Base-by-base conservation (phyloP, 148 eudicot genomes). In the Chenopodium album region DNA sequence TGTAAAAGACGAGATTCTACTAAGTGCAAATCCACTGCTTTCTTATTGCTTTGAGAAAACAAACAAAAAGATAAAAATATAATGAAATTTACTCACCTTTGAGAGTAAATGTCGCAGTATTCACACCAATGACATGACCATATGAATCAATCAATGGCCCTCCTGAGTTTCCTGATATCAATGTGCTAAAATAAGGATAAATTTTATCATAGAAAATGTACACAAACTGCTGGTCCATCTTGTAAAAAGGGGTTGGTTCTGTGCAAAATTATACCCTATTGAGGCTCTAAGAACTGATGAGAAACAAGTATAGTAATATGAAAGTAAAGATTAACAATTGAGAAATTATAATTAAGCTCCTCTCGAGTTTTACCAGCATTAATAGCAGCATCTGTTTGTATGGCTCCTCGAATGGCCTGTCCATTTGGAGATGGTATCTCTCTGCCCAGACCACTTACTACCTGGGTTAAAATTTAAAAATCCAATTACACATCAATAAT, bases 401-500 rank as follows among this genome's bases (percentile, higher is more conserved):
- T 95, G 78, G 94, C 98, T 83, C 98, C 98, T 74, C 92, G 89
- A 78, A 95, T 95, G 85, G 98, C 92, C 83, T 85, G 92, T 81
- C 98, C 98, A 85, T 95, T 95, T 81, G 97, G 98, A 63, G 98
- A 91, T 2, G 98, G 98, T 86, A 95, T 92, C 86, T 95, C 98
- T 84, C 98, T 90, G 69, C 98, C 97, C 84, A 95, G 80, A 85
- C 98, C 98, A 88, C 98, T 95, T 76, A 95, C 90, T 69, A 95
- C 98, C 98, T 95, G 88, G 78, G 41, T 73, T 65, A 77, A 50
- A 50, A 50, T 9, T 14, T 62, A 48, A 47, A 16, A 16, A 17
- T 12, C 76, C 14, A 80, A 9, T 44, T 54, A 67, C 47, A 71
- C 28, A 14, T 12, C 19, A 46, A 19, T 32, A 60, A 75, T 46